phyloP scores from a whole-genome alignment of 495 filamentous ascomycete genomes.

The Neurospora tetrasperma region DNA sequence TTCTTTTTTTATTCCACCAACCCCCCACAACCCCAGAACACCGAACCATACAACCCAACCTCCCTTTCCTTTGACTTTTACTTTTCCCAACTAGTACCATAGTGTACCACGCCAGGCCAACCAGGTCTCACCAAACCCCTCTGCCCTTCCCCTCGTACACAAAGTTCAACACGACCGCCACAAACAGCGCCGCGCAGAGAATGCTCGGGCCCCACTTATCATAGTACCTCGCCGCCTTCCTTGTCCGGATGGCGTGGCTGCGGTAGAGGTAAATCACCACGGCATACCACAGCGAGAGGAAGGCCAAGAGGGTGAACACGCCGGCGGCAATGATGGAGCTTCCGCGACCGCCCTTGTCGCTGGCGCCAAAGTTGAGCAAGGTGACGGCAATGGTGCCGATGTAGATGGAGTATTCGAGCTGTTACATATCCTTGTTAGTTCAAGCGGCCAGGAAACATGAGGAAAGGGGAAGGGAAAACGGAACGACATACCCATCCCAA shows the following conservation, averaged over 20 bases:
- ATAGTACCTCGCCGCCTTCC: constrained; percentile 78
- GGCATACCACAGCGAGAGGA: constrained; percentile 64
- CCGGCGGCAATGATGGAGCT: constrained; percentile 57
- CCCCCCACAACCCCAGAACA: not conserved
- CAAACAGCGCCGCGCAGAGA: constrained; percentile 64
- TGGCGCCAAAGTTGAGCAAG: constrained; percentile 67
- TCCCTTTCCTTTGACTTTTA: too few relatives aligned
- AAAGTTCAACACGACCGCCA: constrained; percentile 70
- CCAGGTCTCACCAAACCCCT: constrained; percentile 24
- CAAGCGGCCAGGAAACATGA: too few relatives aligned
- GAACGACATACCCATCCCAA: constrained; percentile 63
- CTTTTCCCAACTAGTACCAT: not conserved
- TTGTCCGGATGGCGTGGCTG: constrained; percentile 67
- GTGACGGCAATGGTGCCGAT: constrained; percentile 85
- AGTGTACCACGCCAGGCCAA: too few relatives aligned
- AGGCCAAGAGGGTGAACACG: constrained; percentile 72
- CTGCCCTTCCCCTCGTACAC: constrained; percentile 43
- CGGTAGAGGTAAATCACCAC: constrained; percentile 79
- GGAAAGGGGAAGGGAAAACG: not conserved
- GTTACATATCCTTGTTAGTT: constrained; percentile 7
- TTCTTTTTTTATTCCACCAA: not conserved
- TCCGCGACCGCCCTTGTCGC: constrained; percentile 29
- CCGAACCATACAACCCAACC: not conserved
- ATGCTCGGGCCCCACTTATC: constrained; percentile 76
- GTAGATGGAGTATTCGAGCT: constrained; percentile 91